These are phyloP conservation scores for Basipetospora sp. DNA, from an alignment of 2,329 filamentous ascomycete species.

Conservation along the genomic window DNA sequence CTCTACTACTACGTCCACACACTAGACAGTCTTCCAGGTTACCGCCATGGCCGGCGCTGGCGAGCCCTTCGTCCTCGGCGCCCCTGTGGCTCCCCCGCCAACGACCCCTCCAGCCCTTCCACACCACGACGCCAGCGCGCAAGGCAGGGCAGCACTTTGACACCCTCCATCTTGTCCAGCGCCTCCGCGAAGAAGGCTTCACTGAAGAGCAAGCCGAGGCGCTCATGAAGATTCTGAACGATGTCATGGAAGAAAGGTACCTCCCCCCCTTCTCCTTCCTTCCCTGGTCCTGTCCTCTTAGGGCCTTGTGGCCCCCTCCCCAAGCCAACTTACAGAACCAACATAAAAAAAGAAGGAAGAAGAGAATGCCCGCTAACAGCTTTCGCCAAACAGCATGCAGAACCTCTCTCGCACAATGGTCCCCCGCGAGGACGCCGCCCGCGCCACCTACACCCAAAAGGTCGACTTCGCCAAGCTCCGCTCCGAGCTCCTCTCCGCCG, in stretches of 20 bases:
- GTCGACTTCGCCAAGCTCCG: constrained; percentile 96
- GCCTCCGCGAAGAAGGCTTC: constrained; percentile 79
- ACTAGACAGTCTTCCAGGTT: no score
- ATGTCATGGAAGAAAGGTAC: constrained; percentile 88
- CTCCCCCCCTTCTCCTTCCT: background rate
- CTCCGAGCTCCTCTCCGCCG: constrained; percentile 80
- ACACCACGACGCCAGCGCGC: constrained; percentile 42
- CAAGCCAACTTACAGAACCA: no score
- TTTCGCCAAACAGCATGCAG: constrained; percentile 51
- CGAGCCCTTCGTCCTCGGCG: no score
- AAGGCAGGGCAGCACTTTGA: constrained; percentile 87
- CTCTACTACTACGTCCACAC: no score
- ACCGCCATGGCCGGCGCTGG: no score
- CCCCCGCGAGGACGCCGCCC: constrained; percentile 78
- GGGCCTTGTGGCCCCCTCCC: no score
- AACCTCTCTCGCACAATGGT: constrained; percentile 98
- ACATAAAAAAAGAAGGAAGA: no score
- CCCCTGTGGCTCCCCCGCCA: background rate
- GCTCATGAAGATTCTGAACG: constrained; percentile 96
- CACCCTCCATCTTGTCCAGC: constrained; percentile 90
- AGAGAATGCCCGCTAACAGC: background rate
- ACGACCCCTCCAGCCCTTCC: constrained; percentile 39
- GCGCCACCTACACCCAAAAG: constrained; percentile 70
- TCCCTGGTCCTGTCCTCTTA: no score
- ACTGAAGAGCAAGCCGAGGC: constrained; percentile 88